Base-by-base conservation (phyloP, 2,329 filamentous ascomycete genomes). In the Nothophaeocryptopus gaeumannii region DNA sequence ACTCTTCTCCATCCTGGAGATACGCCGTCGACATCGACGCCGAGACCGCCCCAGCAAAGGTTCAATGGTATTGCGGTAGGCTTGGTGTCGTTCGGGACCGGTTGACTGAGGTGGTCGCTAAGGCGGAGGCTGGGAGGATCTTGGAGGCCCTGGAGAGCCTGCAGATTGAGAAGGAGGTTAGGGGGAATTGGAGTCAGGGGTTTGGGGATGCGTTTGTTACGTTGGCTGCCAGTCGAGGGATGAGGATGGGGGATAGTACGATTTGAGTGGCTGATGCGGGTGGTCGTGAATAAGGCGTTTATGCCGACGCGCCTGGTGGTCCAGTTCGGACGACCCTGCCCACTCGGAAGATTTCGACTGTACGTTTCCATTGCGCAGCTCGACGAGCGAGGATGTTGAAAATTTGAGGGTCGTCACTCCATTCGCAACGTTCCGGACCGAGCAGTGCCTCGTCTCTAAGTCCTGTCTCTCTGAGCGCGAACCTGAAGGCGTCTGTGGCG, bases 41-140 rank as follows among this genome's bases (percentile, higher is more conserved):
- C 9, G 15, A 14, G 8, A 13, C 49, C 9, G 43, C 37, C n/a
- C 32, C 49, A 8, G 44, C 39, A 14, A 43, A 51, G 15, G 20
- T 46, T 8, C 43, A 51, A n/a, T 46, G 43, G 49, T 51, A 47
- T 35, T 47, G 38, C 33, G 44, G 43, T 9, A 38, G 43, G 12
- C 15, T 40, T 15, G 20, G 43, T n/a, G 43, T 51, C 14, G 10
- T 51, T 16, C 20, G 33, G 16, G 16, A 47, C 11, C n/a, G 48
- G 2, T 5, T 42, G 5, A 15, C 41, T 0, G 38, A 20, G 15
- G 33, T 14, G n/a, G 10, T n/a, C 2, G 49, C 29, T 5, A 51
- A 33, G 36, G 33, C 14, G 2, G 49, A 47, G 20, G 43, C 42
- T 12, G 29, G 39, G 38, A 47, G 34, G 43, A 43, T 51, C 9